Percentiles rank a stretch among this genome's conserved stretches.
These are phyloP conservation scores for Floccularia luteovirens DNA, from an alignment of 768 basidiomycete species.

Conservation along the genomic window DNA sequence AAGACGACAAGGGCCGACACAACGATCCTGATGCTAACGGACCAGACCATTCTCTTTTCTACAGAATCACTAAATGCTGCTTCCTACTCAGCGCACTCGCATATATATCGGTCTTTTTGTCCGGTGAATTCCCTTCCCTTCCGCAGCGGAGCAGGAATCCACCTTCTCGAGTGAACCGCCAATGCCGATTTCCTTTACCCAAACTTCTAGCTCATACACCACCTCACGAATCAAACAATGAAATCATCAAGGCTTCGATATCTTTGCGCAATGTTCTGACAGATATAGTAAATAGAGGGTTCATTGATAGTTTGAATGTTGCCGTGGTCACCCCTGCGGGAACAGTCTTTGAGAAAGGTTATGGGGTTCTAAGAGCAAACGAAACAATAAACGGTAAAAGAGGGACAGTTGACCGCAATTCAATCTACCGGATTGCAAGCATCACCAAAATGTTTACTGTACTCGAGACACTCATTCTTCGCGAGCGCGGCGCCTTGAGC, in stretches of 20 bases:
- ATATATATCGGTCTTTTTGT: too few relatives aligned
- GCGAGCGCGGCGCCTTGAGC: constrained; percentile 32
- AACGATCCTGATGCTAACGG: too few relatives aligned
- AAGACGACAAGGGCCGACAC: too few relatives aligned
- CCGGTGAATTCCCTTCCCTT: too few relatives aligned
- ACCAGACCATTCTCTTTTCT: too few relatives aligned
- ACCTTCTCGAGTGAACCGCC: constrained; percentile 1
- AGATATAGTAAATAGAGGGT: constrained; percentile 16
- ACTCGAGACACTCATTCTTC: constrained; percentile 39
- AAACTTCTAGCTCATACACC: not conserved
- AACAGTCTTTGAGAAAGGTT: constrained; percentile 34
- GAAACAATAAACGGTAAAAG: constrained; percentile 19
- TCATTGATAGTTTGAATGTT: constrained; percentile 43
- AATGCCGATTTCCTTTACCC: not conserved
- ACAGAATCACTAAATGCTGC: too few relatives aligned
- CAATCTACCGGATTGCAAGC: constrained; percentile 45
- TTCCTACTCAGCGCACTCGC: too few relatives aligned
- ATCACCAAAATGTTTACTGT: constrained; percentile 44
- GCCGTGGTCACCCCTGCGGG: constrained; percentile 42
- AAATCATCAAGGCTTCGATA: constrained; percentile 13
- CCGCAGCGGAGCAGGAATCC: not conserved
- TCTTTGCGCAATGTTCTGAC: constrained; percentile 19
- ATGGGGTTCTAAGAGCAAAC: constrained; percentile 35
- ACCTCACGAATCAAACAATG: not conserved
- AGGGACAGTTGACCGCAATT: constrained; percentile 26